Conservation (phyloP, 2,329 filamentous ascomycete genomes). For the Scedosporium dehoogii region DNA sequence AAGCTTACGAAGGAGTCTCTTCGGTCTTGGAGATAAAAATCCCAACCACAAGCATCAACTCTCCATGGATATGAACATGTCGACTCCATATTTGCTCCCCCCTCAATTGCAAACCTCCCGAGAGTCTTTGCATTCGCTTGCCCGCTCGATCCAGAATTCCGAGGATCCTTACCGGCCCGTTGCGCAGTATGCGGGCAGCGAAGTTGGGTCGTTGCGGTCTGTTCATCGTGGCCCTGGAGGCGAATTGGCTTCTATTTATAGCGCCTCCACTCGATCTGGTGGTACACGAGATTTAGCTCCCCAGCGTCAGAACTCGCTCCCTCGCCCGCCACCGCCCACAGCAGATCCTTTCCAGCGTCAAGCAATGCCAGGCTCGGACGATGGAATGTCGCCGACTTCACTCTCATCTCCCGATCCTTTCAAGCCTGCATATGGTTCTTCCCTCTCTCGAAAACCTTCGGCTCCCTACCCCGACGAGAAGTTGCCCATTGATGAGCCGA, state of each 20-base stretch:
- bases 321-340: background rate
- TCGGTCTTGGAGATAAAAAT: conserved; percentile 49
- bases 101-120: conserved; percentile 67
- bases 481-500: conserved; percentile 11
- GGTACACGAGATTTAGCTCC: conserved; percentile 16
- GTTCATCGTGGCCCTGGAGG: conserved; percentile 24
- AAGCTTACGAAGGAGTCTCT: conserved; percentile 13
- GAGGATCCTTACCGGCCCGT: conserved; percentile 78
- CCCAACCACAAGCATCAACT: conserved; percentile 40
- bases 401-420: conserved; percentile 1
- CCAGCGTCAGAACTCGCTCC: conserved; percentile 31
- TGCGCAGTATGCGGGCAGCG: conserved; percentile 44
- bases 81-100: conserved; percentile 88
- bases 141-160: conserved; percentile 60
- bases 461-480: conserved; percentile 24
- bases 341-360: conserved; percentile 9
- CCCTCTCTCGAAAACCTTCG: background rate
- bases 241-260: conserved; percentile 35
- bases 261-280: conserved; percentile 26
- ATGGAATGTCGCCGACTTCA: conserved; percentile 5
- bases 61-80: conserved; percentile 65
- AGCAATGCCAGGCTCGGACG: background rate
- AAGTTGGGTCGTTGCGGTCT: conserved; percentile 46
- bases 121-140: conserved; percentile 80
- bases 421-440: background rate